Evolutionary conservation across 768 basidiomycete genomes (phyloP).

Genomic region (Phlegmacium glaucopus): DNA sequence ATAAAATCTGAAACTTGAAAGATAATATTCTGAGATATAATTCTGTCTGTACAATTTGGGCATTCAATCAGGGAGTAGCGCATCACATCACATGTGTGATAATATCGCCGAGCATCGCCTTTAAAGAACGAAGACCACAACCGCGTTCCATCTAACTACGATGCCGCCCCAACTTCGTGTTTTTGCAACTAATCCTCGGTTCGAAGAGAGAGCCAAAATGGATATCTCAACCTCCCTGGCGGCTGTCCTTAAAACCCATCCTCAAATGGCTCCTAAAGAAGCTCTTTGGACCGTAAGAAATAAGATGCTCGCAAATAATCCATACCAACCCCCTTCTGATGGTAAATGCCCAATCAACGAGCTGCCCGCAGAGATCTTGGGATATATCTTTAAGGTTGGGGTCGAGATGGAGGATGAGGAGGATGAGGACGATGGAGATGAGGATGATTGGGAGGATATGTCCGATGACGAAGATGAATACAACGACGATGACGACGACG

Average conservation of each 20-base stretch:
- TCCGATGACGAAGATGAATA: conserved; percentile 28
- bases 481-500: conserved; percentile 24
- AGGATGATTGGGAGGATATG: conserved; percentile 33
- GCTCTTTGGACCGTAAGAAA: conserved; percentile 32
- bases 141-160: too few relatives aligned
- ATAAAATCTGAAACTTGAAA: too few relatives aligned
- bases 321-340: conserved; percentile 42
- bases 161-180: conserved; percentile 22
- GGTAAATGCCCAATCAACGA: conserved; percentile 46
- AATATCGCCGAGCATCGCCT: too few relatives aligned
- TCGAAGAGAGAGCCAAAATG: conserved; percentile 18
- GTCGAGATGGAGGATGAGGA: conserved; percentile 34
- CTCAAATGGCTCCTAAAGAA: conserved; percentile 22
- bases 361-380: conserved; percentile 55
- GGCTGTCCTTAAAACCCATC: conserved; percentile 24
- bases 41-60: too few relatives aligned
- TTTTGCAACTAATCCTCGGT: conserved; percentile 15
- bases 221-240: conserved; percentile 23
- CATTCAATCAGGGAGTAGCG: too few relatives aligned
- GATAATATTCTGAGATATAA: too few relatives aligned
- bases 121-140: too few relatives aligned
- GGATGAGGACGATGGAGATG: conserved; percentile 32
- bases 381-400: conserved; percentile 51
- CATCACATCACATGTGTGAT: too few relatives aligned
- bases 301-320: conserved; percentile 43